Percentiles rank a stretch among this genome's conserved stretches.
phyloP scores from a whole-genome alignment of 2,329 filamentous ascomycete genomes.

The Trematosphaeria pertusa region DNA sequence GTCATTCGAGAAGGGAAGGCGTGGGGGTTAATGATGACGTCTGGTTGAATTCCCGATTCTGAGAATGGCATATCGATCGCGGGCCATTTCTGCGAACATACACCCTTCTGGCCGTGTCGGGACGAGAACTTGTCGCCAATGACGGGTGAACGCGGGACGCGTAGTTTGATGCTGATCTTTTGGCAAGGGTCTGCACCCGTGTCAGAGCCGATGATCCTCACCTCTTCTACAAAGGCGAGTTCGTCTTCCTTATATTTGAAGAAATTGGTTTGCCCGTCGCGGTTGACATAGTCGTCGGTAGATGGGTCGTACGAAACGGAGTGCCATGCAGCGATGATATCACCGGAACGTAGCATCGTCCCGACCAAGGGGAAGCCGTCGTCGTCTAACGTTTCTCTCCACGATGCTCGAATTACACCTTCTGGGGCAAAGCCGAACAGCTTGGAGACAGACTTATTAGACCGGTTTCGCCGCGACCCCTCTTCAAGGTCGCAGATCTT shows the following conservation, averaged over 20 bases:
- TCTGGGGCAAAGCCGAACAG: conserved; percentile 91
- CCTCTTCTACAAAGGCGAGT: conserved; percentile 87
- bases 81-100: conserved; percentile 95
- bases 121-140: conserved; percentile 99
- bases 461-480: conserved; percentile 69
- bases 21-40: conserved; percentile 99
- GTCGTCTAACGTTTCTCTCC: conserved; percentile 77
- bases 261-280: conserved; percentile 84
- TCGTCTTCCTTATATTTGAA: conserved; percentile 96
- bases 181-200: conserved; percentile 83
- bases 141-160: conserved; percentile 85
- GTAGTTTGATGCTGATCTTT: conserved; percentile 89
- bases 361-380: conserved; percentile 89
- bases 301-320: conserved; percentile 77
- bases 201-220: conserved; percentile 87
- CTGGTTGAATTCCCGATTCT: conserved; percentile 94
- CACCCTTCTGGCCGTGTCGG: conserved; percentile 97
- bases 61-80: conserved; percentile 94
- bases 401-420: conserved; percentile 72
- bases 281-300: conserved; percentile 80
- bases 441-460: conserved; percentile 74
- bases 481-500: conserved; percentile 90
- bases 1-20: conserved; percentile 99
- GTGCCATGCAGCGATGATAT: conserved; percentile 88
- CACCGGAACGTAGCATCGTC: conserved; percentile 77